Evolutionary conservation across 306 rosid genomes (phyloP), one percentile per base, ranked within the genome.

Genomic region (Quercus ilex): DNA sequence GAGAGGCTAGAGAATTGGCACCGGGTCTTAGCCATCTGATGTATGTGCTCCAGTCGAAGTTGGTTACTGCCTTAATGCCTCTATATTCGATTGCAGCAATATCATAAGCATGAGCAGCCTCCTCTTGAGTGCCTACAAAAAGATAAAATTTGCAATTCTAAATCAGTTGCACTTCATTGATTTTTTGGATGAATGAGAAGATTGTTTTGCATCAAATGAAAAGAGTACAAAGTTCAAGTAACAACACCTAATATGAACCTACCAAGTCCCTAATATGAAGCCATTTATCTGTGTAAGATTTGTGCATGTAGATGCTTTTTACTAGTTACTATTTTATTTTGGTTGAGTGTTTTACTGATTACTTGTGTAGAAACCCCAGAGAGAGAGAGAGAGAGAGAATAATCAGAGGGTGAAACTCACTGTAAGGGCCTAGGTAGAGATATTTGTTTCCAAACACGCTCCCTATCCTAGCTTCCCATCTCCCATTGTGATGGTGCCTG

Each of bases 391-490:
- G 38, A 35, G 43, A 19, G 35, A 3, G 23, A 6, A 9, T 11
- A 71, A 7, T 31, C 20, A 41, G 19, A 35, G 53, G 28, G 23
- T 41, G 23, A 30, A 15, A 81, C 85, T 84, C 43, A 84, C 88
- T 74, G 21, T 84, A 87, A 63, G 88, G 82, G 69, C 90, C 86
- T 28, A 81, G 78, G 75, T 87, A 87, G 70, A 87, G 84, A 77
- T 87, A 87, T 71, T 84, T 87, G 90, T 87, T 87, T 41, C 83
- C 90, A 74, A 81, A 87, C 33, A 84, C 88, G 49, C 86, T 84
- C 30, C 90, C 90, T 57, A 79, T 84, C 57, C 90, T 84, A 68
- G 90, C 88, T 82, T 87, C 90, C 90, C 90, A 87, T 82, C 88
- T 84, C 75, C 90, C 81, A 77, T 87, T 84, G 78, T 82, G 88